Percentiles rank a stretch among this genome's conserved stretches.
These are phyloP conservation scores for Aspergillus avenaceus DNA, from an alignment of 495 filamentous ascomycete genomes.

Conservation along the genomic window DNA sequence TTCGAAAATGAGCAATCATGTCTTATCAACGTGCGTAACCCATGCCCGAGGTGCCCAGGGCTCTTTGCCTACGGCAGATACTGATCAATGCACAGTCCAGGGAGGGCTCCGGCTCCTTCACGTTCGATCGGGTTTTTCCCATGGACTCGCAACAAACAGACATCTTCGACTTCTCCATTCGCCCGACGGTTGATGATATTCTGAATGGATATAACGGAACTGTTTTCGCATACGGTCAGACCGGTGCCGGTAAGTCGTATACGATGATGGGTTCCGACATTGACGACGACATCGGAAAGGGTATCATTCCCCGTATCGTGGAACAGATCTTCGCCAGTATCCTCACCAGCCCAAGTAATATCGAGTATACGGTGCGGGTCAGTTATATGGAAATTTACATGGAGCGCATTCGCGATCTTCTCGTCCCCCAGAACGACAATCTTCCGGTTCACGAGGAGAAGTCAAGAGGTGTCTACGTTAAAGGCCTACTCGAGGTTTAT, in stretches of 20 bases:
- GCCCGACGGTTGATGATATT: slow-evolving; percentile 93
- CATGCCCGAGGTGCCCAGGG: background rate
- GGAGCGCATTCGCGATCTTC: slow-evolving; percentile 92
- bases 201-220: slow-evolving; percentile 99
- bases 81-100: slow-evolving; percentile 54
- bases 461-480: slow-evolving; percentile 93
- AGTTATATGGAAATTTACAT: slow-evolving; percentile 99
- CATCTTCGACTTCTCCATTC: slow-evolving; percentile 97
- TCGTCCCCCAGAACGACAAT: slow-evolving; percentile 92
- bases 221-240: slow-evolving; percentile 98
- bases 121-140: slow-evolving; percentile 95
- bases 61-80: background rate
- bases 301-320: slow-evolving; percentile 95
- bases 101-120: slow-evolving; percentile 82
- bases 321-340: slow-evolving; percentile 98
- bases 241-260: slow-evolving; percentile 96
- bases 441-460: slow-evolving; percentile 96
- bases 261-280: slow-evolving; percentile 99
- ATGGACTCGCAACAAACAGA: slow-evolving; percentile 83
- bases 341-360: slow-evolving; percentile 81
- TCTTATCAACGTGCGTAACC: slow-evolving; percentile 64
- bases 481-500: slow-evolving; percentile 91
- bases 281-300: slow-evolving; percentile 81
- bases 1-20: slow-evolving; percentile 92
- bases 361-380: slow-evolving; percentile 95